Conservation (phyloP, 345 rosid species). For the Punica granatum region DNA sequence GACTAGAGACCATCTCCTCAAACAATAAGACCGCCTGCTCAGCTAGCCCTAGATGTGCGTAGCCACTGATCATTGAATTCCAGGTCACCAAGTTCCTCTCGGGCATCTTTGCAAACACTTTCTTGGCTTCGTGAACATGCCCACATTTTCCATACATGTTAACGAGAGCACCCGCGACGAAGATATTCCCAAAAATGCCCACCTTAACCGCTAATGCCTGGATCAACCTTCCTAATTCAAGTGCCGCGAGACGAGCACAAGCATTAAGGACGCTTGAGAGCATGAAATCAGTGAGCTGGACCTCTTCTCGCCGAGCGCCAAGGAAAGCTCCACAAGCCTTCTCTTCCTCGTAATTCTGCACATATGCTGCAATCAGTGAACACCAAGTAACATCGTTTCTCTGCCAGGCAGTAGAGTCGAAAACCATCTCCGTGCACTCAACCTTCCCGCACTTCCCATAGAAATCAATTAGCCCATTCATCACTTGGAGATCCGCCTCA, state of each 20-base stretch:
- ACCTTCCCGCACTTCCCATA: conserved; percentile 73
- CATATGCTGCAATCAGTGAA: conserved; percentile 51
- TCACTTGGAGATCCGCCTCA: conserved; percentile 42
- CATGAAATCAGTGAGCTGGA: conserved; percentile 61
- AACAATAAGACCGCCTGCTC: conserved; percentile 49
- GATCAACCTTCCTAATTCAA: conserved; percentile 60
- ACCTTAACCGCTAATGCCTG: conserved; percentile 69
- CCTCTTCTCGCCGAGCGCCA: conserved; percentile 40
- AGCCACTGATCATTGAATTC: conserved; percentile 71
- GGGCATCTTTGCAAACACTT: conserved; percentile 48
- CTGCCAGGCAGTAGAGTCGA: conserved; percentile 19
- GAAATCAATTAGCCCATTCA: conserved; percentile 69
- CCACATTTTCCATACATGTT: conserved; percentile 98
- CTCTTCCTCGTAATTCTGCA: conserved; percentile 72
- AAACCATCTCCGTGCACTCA: conserved; percentile 37
- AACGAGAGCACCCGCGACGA: conserved; percentile 72
- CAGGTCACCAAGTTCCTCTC: conserved; percentile 61
- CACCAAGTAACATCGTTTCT: conserved; percentile 86
- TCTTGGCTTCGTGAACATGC: conserved; percentile 46
- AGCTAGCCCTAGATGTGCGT: conserved; percentile 71
- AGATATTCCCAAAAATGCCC: conserved; percentile 47
- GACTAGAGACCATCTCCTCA: conserved; percentile 36
- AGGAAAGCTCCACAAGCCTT: conserved; percentile 46
- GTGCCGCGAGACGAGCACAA: conserved; percentile 60
- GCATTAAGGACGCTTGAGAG: conserved; percentile 61